A percentile compares a stretch with the other conserved stretches of the same genome.
phyloP scores from a whole-genome alignment of 1,284 basidiomycete species.

The Veloporphyrellus conicus region DNA sequence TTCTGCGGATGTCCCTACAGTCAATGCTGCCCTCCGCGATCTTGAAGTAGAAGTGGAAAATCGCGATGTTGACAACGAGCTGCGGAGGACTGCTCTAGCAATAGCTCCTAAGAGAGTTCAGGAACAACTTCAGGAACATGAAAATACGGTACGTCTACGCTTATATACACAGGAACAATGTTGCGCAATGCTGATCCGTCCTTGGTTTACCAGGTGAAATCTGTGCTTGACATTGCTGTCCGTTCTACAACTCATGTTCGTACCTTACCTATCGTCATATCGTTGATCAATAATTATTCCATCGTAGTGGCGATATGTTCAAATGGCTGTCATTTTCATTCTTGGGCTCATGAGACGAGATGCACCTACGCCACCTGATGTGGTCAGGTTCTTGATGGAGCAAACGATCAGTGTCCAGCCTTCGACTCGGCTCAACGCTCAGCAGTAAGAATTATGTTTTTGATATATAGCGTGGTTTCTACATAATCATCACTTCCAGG shows the following conservation, averaged over 20 bases:
- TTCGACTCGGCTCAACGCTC: slow-evolving; percentile 69
- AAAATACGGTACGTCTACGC: slow-evolving; percentile 42
- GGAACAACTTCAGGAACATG: slow-evolving; percentile 45
- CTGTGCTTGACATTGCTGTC: slow-evolving; percentile 66
- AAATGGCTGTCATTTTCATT: slow-evolving; percentile 75
- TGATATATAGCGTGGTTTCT: slow-evolving; percentile 8
- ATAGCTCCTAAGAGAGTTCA: slow-evolving; percentile 42
- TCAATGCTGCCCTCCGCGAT: slow-evolving; percentile 44
- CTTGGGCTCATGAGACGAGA: slow-evolving; percentile 75
- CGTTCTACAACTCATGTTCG: slow-evolving; percentile 69
- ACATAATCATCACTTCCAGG: slow-evolving; percentile 36
- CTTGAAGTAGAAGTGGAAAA: slow-evolving; percentile 49
- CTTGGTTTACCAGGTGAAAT: slow-evolving; percentile 44
- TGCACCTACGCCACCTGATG: slow-evolving; percentile 54
- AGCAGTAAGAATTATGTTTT: slow-evolving; percentile 46
- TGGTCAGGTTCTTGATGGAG: slow-evolving; percentile 67
- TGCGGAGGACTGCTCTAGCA: slow-evolving; percentile 42
- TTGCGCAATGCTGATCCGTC: slow-evolving; percentile 6
- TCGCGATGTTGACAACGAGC: slow-evolving; percentile 39
- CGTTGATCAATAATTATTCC: slow-evolving; percentile 5
- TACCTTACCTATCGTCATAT: slow-evolving; percentile 3
- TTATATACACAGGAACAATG: neutral
- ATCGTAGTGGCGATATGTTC: slow-evolving; percentile 82
- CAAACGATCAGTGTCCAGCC: slow-evolving; percentile 78
- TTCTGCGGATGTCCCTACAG: slow-evolving; percentile 41